Evolutionary conservation across 441 rosid genomes (phyloP).

Genomic region (Pelargonium australe): DNA sequence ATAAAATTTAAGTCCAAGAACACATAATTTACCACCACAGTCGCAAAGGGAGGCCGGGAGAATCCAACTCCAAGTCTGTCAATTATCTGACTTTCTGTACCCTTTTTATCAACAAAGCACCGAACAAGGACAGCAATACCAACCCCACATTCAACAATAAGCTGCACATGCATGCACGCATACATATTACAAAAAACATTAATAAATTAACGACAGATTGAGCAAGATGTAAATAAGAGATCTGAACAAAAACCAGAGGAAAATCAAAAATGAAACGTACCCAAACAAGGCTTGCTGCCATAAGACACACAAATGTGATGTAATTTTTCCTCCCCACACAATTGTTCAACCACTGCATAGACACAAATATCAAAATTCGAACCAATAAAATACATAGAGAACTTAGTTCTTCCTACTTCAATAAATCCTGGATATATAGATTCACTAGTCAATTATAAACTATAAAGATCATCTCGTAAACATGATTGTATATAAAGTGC

Average conservation of each 20-base stretch:
- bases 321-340: constrained; percentile 91
- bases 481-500: not conserved
- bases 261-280: constrained; percentile 34
- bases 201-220: not conserved
- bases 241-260: constrained; percentile 6
- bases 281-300: constrained; percentile 87
- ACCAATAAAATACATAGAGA: not conserved
- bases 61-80: constrained; percentile 85
- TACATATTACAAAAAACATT: constrained; percentile 2
- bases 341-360: constrained; percentile 87
- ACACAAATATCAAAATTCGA: not conserved
- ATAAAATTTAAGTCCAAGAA: constrained; percentile 6
- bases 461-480: not conserved
- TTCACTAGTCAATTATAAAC: not conserved
- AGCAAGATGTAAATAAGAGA: not conserved
- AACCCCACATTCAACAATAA: constrained; percentile 75
- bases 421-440: not conserved
- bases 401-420: not conserved
- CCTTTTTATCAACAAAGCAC: constrained; percentile 65
- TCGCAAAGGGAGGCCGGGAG: constrained; percentile 68
- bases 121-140: constrained; percentile 89
- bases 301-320: constrained; percentile 73
- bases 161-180: constrained; percentile 42
- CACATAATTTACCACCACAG: constrained; percentile 61
- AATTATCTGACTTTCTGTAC: constrained; percentile 58